Conservation (phyloP, 352 stramenopile species). For the Peronospora farinosa region DNA sequence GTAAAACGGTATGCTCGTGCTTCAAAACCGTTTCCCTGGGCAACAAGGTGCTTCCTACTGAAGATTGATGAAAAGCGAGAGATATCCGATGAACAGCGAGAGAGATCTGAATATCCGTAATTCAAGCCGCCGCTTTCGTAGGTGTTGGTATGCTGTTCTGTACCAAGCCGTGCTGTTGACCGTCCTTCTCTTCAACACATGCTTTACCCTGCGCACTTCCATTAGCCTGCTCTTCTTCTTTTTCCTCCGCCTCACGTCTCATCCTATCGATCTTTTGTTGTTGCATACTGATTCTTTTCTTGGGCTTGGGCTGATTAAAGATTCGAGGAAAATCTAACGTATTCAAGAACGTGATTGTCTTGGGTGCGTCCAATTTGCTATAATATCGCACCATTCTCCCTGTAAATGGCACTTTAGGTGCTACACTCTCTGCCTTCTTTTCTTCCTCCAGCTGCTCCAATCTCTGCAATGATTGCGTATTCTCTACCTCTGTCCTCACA, state of each 20-base stretch:
- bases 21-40: too few species aligned
- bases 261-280: conserved; percentile 28
- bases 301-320: conserved; percentile 56
- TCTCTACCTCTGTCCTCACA: conserved; percentile 73
- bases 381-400: conserved; percentile 64
- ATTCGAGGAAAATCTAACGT: conserved; percentile 53
- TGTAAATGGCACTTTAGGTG: conserved; percentile 65
- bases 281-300: conserved; percentile 44
- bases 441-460: conserved; percentile 80
- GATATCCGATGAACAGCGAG: too few species aligned
- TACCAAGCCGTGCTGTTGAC: conserved; percentile 25
- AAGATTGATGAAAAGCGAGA: too few species aligned
- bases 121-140: conserved; percentile 15
- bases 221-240: conserved; percentile 29
- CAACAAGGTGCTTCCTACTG: too few species aligned
- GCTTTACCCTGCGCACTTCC: conserved; percentile 23
- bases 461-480: conserved; percentile 68
- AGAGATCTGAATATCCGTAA: too few species aligned
- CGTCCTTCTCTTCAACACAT: conserved; percentile 25
- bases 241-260: conserved; percentile 25
- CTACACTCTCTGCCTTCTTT: conserved; percentile 59
- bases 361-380: conserved; percentile 52
- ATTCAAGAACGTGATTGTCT: conserved; percentile 83
- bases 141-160: conserved; percentile 16
- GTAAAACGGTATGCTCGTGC: too few species aligned